Evolutionary conservation across 2,329 filamentous ascomycete genomes (phyloP).

Genomic region (Aureobasidium melanogenum): DNA sequence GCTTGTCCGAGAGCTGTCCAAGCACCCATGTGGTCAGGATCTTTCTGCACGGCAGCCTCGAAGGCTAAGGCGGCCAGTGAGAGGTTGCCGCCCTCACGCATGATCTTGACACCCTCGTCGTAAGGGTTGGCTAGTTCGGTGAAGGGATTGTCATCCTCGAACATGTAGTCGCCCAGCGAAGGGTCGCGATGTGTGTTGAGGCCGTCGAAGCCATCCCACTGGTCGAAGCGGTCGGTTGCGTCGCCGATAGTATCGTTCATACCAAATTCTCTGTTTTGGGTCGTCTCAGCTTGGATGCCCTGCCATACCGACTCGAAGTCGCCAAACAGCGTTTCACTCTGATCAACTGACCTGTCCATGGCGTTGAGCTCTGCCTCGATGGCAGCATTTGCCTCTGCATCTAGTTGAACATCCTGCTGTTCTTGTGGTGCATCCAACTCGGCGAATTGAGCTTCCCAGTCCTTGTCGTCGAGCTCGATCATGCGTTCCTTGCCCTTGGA

Average conservation of each 20-base stretch:
- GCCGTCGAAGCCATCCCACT: slow-evolving; percentile 70
- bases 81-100: slow-evolving; percentile 87
- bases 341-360: slow-evolving; percentile 68
- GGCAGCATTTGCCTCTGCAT: slow-evolving; percentile 58
- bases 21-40: slow-evolving; percentile 77
- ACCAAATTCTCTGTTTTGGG: slow-evolving; percentile 58
- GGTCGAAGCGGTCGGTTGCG: slow-evolving; percentile 60
- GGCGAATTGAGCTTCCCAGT: slow-evolving; percentile 96
- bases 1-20: slow-evolving; percentile 89
- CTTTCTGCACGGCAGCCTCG: slow-evolving; percentile 87
- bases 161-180: slow-evolving; percentile 75
- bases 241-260: slow-evolving; percentile 57
- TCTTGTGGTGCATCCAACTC: slow-evolving; percentile 63
- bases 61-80: slow-evolving; percentile 90
- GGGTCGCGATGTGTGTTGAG: slow-evolving; percentile 67
- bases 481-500: slow-evolving; percentile 77
- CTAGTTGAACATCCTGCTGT: slow-evolving; percentile 39
- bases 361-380: slow-evolving; percentile 83
- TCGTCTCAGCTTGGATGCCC: slow-evolving; percentile 69
- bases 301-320: slow-evolving; percentile 88
- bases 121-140: slow-evolving; percentile 73
- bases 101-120: slow-evolving; percentile 84
- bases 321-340: slow-evolving; percentile 42
- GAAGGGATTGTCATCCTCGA: slow-evolving; percentile 91
- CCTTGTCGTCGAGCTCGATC: slow-evolving; percentile 83